Evolutionary conservation across 148 eudicot genomes (phyloP).

Genomic region (Heliamphora exappendiculata): DNA sequence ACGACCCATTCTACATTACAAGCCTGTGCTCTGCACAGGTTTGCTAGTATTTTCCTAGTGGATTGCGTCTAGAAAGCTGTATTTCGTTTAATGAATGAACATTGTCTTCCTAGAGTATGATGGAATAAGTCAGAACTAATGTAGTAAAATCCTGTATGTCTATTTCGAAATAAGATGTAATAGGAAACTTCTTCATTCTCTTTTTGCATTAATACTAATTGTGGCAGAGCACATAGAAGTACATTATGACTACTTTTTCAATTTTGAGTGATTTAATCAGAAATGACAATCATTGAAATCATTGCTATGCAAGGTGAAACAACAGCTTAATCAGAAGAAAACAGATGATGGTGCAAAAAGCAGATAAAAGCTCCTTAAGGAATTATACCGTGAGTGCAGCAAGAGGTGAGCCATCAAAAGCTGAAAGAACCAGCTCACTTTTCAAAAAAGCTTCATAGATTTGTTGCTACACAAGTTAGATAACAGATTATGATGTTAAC

Average conservation of each 20-base stretch:
- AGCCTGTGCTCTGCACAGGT: too few relatives aligned
- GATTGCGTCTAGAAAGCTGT: not conserved
- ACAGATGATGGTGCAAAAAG: not conserved
- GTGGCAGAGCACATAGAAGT: not conserved
- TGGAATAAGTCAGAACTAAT: not conserved
- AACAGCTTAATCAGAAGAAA: not conserved
- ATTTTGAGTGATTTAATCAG: not conserved
- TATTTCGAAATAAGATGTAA: not conserved
- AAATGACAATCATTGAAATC: not conserved
- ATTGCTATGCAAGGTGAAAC: not conserved
- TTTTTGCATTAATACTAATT: not conserved
- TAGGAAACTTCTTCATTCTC: not conserved
- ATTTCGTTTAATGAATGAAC: not conserved
- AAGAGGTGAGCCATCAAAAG: constrained; percentile 96
- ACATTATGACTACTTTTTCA: not conserved
- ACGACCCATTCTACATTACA: too few relatives aligned
- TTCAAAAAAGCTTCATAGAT: constrained; percentile 90
- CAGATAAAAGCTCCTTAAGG: not conserved
- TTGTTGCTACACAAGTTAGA: constrained; percentile 51
- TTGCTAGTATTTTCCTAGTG: not conserved
- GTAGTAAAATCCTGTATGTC: not conserved
- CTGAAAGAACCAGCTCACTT: constrained; percentile 92
- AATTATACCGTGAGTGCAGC: constrained; percentile 89
- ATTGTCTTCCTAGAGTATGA: not conserved
- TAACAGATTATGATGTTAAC: constrained; percentile 6